Evolutionary conservation across 2,329 filamentous ascomycete genomes (phyloP).

Genomic region (Trichoderma atrobrunneum): DNA sequence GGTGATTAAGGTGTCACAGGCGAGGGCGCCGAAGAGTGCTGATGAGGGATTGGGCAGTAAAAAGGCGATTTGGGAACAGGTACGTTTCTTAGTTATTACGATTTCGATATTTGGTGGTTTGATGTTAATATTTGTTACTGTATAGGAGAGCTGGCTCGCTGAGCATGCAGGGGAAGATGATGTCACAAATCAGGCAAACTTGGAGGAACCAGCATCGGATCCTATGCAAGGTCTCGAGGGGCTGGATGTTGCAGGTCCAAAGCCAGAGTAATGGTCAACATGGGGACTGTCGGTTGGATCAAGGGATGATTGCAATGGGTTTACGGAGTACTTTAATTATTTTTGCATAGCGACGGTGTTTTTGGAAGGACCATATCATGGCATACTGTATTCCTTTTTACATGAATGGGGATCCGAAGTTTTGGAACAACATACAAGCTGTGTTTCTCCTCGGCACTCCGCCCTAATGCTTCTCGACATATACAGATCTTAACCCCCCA

Average conservation of each 20-base stretch:
- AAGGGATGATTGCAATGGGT: neutral
- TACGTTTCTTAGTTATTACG: constrained; percentile 40
- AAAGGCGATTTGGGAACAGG: constrained; percentile 96
- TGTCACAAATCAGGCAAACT: constrained; percentile 46
- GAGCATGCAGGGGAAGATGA: constrained; percentile 78
- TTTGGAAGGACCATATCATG: constrained; percentile 23
- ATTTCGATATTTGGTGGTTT: neutral
- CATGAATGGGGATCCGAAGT: neutral
- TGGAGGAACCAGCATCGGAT: constrained; percentile 62
- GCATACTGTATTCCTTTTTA: constrained; percentile 18
- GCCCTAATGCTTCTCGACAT: constrained; percentile 21
- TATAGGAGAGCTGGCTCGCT: constrained; percentile 86
- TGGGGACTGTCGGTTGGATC: neutral
- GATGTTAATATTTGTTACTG: neutral
- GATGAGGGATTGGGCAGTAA: constrained; percentile 88
- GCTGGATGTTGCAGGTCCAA: constrained; percentile 90
- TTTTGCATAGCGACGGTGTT: constrained; percentile 49
- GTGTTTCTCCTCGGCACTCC: constrained; percentile 20
- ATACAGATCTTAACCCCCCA: constrained; percentile 21
- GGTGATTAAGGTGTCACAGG: constrained; percentile 85
- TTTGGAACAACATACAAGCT: constrained; percentile 16
- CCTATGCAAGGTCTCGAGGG: constrained; percentile 96
- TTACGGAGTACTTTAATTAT: constrained; percentile 22
- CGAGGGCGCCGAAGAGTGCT: constrained; percentile 86
- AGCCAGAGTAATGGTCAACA: constrained; percentile 56